These are phyloP conservation scores for Podospora comata DNA, from an alignment of 495 filamentous ascomycete genomes.

Conservation along the genomic window DNA sequence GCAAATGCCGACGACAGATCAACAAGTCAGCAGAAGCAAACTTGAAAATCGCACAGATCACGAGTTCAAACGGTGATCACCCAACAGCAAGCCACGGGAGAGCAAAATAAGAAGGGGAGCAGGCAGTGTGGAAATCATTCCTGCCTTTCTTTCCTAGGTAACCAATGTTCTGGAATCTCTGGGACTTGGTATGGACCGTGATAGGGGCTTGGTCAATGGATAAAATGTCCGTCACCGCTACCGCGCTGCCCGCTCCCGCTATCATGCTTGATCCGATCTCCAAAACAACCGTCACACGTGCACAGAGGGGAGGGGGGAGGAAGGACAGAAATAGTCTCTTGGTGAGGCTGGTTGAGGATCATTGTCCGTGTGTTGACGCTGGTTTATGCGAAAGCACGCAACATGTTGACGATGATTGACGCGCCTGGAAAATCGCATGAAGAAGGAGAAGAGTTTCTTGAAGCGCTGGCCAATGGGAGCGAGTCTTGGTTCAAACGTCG, in stretches of 20 bases:
- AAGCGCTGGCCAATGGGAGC: slow-evolving; percentile 17
- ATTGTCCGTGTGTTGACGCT: neutral
- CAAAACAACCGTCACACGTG: neutral
- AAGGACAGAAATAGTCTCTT: neutral
- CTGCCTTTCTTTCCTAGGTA: neutral
- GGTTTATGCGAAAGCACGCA: neutral
- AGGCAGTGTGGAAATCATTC: neutral
- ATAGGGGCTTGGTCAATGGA: no score
- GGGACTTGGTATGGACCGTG: no score
- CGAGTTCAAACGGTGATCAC: neutral
- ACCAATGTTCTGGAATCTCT: no score
- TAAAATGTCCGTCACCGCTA: neutral
- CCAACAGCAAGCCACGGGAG: neutral
- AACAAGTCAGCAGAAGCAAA: neutral
- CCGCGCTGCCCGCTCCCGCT: no score
- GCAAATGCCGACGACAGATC: neutral
- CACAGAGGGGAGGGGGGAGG: neutral
- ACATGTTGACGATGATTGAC: neutral
- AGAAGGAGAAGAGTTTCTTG: neutral
- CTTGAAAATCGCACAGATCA: no score
- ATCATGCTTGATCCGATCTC: neutral
- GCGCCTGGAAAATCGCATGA: slow-evolving; percentile 4
- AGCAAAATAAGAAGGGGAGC: neutral
- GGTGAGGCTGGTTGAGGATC: neutral
- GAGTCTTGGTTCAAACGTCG: slow-evolving; percentile 5